phyloP scores from a whole-genome alignment of 23 red algal genomes.

The Gracilaria domingensis region DNA sequence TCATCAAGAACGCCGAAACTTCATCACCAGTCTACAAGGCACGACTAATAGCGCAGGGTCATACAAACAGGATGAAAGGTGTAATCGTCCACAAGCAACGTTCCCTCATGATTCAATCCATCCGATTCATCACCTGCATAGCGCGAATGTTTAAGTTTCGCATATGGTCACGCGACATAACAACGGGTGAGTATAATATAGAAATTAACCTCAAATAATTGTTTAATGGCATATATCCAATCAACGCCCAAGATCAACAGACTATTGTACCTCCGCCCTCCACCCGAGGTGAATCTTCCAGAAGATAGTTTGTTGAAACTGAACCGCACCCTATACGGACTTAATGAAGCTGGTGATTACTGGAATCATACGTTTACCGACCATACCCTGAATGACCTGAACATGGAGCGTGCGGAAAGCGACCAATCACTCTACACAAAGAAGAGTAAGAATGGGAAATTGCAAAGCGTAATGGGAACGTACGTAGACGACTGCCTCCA shows the following conservation, averaged over 20 bases:
- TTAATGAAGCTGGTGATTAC: too few species aligned
- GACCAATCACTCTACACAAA: too few species aligned
- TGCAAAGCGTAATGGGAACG: neutral
- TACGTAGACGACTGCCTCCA: neutral
- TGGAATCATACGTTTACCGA: too few species aligned
- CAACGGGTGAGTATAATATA: too few species aligned
- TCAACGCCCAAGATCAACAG: neutral
- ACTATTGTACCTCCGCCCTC: neutral
- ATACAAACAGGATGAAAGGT: neutral
- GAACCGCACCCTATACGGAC: too few species aligned
- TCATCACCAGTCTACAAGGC: neutral
- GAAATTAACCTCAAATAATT: too few species aligned
- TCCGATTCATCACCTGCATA: neutral
- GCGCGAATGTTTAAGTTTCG: neutral
- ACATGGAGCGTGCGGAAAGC: too few species aligned
- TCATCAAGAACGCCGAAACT: constrained; percentile 1
- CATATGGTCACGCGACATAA: neutral
- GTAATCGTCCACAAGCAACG: neutral
- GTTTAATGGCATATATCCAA: constrained; percentile 1
- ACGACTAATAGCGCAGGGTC: neutral
- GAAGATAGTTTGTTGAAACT: too few species aligned
- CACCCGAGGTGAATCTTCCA: too few species aligned
- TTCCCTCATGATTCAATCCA: neutral
- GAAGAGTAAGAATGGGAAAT: too few species aligned
- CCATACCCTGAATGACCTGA: too few species aligned